Conservation (phyloP, 306 rosid genomes). For the Inga oerstediana region DNA sequence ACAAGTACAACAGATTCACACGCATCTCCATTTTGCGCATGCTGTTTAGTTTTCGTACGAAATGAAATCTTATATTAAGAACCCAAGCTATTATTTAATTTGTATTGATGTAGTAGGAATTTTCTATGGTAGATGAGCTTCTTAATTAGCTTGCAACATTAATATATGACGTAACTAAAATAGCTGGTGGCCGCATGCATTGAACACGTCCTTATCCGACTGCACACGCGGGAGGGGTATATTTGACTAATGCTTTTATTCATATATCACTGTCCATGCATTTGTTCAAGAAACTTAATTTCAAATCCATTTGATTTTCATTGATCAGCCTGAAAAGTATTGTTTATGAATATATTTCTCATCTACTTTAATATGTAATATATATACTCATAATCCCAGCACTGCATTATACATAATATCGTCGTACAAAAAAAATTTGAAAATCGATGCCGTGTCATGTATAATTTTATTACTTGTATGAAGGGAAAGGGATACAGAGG, state of each 20-base stretch:
- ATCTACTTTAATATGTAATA: not conserved
- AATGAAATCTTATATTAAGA: too few relatives aligned
- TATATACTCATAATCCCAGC: not conserved
- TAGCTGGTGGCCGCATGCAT: not conserved
- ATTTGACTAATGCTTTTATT: not conserved
- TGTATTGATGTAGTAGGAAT: too few relatives aligned
- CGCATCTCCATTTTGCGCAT: too few relatives aligned
- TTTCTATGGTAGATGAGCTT: not conserved
- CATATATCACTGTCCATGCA: not conserved
- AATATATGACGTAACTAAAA: not conserved
- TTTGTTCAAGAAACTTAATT: not conserved
- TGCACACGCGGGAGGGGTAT: not conserved
- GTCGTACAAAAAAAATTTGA: not conserved
- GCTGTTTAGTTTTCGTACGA: too few relatives aligned
- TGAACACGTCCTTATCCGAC: not conserved
- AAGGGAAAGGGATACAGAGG: not conserved
- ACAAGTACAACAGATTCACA: too few relatives aligned
- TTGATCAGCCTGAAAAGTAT: not conserved
- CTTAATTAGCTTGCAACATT: not conserved
- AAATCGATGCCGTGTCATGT: not conserved
- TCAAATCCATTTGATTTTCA: not conserved
- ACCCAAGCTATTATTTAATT: too few relatives aligned
- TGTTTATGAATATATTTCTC: not conserved
- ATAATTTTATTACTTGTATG: not conserved
- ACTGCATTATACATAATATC: too few relatives aligned